Conservation (phyloP, 257 asterid species). For the Ballota nigra region DNA sequence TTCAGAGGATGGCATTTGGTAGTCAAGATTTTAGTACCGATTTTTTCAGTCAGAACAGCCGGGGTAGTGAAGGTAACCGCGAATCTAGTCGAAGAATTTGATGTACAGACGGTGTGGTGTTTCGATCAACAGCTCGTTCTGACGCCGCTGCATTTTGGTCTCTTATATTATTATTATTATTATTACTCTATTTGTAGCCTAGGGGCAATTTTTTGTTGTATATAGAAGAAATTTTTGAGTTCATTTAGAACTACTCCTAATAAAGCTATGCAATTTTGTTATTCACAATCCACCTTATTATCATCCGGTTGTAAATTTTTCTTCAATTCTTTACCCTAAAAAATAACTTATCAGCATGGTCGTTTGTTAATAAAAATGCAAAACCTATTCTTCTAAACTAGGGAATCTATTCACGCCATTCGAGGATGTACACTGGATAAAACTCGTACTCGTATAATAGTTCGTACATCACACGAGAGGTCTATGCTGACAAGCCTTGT, state of each 20-base stretch:
- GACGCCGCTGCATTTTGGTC: neutral
- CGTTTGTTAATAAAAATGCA: neutral
- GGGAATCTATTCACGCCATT: no score
- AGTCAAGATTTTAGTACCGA: constrained; percentile 65
- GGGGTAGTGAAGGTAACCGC: constrained; percentile 34
- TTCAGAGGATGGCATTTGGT: constrained; percentile 88
- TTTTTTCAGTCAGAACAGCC: constrained; percentile 55
- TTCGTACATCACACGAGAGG: no score
- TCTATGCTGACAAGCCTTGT: no score
- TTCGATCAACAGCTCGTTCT: neutral
- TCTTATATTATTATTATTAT: constrained; percentile 4
- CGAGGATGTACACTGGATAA: no score
- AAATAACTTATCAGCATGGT: neutral
- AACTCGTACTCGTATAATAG: no score
- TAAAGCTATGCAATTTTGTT: constrained; percentile 35
- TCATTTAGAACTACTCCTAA: neutral
- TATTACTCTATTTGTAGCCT: constrained; percentile 18
- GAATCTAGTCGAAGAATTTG: constrained; percentile 25
- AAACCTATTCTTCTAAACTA: no score
- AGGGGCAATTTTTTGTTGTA: constrained; percentile 43
- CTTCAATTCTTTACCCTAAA: neutral
- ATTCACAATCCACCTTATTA: neutral
- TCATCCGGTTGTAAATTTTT: no score
- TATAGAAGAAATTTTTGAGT: constrained; percentile 34
- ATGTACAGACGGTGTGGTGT: neutral